Evolutionary conservation across 352 stramenopile genomes (phyloP).

Genomic region (Phytophthora pisi): DNA sequence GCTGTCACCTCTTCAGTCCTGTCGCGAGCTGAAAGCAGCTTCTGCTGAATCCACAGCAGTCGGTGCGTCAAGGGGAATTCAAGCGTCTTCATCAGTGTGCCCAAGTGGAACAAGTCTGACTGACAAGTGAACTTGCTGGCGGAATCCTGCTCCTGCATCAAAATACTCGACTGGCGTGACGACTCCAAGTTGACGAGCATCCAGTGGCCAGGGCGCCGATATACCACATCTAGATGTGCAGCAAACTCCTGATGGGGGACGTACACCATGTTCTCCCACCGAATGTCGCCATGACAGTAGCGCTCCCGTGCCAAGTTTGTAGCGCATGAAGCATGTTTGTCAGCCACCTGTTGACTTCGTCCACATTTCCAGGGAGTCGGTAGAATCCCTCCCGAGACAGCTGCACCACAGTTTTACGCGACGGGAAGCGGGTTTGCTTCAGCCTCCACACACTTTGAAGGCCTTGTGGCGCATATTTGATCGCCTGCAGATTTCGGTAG

Average conservation of each 20-base stretch:
- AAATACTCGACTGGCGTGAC: neutral
- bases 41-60: neutral
- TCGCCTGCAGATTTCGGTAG: neutral
- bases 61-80: neutral
- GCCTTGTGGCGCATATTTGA: neutral
- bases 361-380: neutral
- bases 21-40: neutral
- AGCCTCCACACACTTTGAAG: neutral
- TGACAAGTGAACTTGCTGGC: neutral
- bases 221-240: neutral
- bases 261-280: neutral
- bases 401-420: neutral
- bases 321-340: neutral
- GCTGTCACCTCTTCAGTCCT: neutral
- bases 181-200: neutral
- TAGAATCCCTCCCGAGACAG: neutral
- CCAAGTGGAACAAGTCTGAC: neutral
- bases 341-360: neutral
- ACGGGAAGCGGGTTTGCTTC: neutral
- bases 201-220: neutral
- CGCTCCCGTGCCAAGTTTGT: neutral
- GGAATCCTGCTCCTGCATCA: neutral
- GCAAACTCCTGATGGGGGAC: neutral
- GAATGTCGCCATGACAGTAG: neutral
- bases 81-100: neutral